These are phyloP conservation scores for Candida michaelii DNA, from an alignment of 805 yeast species.

Conservation along the genomic window DNA sequence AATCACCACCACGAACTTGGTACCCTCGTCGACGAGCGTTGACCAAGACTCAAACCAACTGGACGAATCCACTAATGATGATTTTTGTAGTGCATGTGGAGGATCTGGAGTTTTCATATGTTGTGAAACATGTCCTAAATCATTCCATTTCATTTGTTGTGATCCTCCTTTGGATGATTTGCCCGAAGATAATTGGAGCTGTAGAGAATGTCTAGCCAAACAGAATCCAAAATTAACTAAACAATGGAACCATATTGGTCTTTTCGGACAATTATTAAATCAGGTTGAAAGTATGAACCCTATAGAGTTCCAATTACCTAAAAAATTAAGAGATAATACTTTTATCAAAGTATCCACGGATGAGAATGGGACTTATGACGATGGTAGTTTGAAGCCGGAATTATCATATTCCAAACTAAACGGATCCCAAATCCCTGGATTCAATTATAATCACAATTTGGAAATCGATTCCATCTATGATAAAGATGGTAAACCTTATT, in stretches of 20 bases:
- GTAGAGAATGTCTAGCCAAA: constrained; percentile 68
- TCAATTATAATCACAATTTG: constrained; percentile 46
- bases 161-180: constrained; percentile 85
- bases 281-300: constrained; percentile 60
- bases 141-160: constrained; percentile 89
- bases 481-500: constrained; percentile 62
- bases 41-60: constrained; percentile 5
- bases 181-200: constrained; percentile 91
- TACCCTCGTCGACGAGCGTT: constrained; percentile 17
- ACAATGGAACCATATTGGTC: constrained; percentile 40
- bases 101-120: constrained; percentile 87
- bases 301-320: constrained; percentile 55
- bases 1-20: constrained; percentile 24
- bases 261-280: constrained; percentile 58
- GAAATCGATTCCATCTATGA: constrained; percentile 69
- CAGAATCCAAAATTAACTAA: constrained; percentile 23
- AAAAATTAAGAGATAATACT: constrained; percentile 56
- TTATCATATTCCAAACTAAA: constrained; percentile 39
- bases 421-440: constrained; percentile 35
- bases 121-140: constrained; percentile 89
- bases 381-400: constrained; percentile 46
- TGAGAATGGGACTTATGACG: constrained; percentile 68
- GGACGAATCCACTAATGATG: constrained; percentile 58
- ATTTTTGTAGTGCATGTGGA: constrained; percentile 88
- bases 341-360: constrained; percentile 74